phyloP scores from a whole-genome alignment of 805 yeast species.

The Ogataea minuta region DNA sequence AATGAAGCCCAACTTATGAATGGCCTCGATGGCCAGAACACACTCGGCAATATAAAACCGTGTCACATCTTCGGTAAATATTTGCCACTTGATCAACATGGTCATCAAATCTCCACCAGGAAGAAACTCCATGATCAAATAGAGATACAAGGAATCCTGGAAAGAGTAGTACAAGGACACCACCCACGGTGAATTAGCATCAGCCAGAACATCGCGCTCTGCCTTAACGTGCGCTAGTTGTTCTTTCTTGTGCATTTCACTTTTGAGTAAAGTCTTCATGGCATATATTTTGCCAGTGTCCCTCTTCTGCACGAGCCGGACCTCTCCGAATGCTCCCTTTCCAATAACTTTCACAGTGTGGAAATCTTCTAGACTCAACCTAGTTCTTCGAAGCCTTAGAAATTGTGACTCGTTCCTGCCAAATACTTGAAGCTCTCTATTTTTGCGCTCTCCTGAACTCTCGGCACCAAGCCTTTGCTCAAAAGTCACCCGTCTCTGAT shows the following conservation, averaged over 20 bases:
- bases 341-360: conserved; percentile 87
- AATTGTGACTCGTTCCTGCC: conserved; percentile 90
- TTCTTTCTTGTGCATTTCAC: conserved; percentile 93
- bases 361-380: conserved; percentile 79
- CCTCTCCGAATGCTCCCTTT: conserved; percentile 98
- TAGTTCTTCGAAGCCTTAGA: conserved; percentile 78
- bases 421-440: conserved; percentile 73
- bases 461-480: conserved; percentile 71
- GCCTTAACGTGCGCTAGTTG: conserved; percentile 95
- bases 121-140: conserved; percentile 75
- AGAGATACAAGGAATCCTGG: conserved; percentile 73
- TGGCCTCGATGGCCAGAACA: conserved; percentile 91
- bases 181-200: conserved; percentile 86
- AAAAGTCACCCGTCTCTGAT: conserved; percentile 83
- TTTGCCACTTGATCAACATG: conserved; percentile 92
- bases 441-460: conserved; percentile 81
- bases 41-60: conserved; percentile 95
- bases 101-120: conserved; percentile 93
- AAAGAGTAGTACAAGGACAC: conserved; percentile 79
- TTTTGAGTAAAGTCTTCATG: conserved; percentile 86
- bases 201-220: conserved; percentile 92
- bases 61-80: conserved; percentile 89
- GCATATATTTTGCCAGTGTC: conserved; percentile 93
- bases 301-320: conserved; percentile 84
- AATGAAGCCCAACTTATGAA: conserved; percentile 88